Evolutionary conservation across 73 alveolate species (phyloP), one percentile per base, ranked within the genome.

Genomic region (Chromera velia): DNA sequence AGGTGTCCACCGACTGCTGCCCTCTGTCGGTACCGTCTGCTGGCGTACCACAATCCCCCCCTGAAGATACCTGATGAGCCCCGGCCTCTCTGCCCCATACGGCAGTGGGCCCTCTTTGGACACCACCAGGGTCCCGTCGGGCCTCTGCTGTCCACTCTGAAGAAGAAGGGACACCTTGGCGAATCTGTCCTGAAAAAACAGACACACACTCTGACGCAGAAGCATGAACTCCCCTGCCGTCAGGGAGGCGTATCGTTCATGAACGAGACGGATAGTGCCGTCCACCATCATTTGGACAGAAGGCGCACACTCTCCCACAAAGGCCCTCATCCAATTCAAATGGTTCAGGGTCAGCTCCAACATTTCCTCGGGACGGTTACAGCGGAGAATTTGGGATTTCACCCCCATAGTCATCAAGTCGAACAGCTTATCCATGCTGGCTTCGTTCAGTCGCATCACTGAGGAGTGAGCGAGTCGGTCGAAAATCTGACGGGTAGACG

Each of bases 341-440:
- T 93, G 98, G 82, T 88, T 93, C 69, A 93, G 47, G 7, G 96
- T 90, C 32, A 93, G 88, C 73, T 93, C 92, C 88, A 87, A 90
- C 31, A 90, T 75, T 79, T 93, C 98, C 84, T 93, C 98, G 32
- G 98, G 96, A 63, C 83, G 80, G n/a, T 91, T 72, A 28, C 91
- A 49, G 32, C 91, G 70, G 33, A 90, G 55, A 72, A 89, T 70
- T 81, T 93, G 90, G 81, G 82, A 89, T 83, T 94, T 94, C 55
- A 94, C 88, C 55, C 98, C 95, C 99, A 94, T 94, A 80, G 91
- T 76, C 99, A 94, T 94, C 76, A 94, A 72, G 87, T 94, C 99
- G 87, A 94, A 92, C 75, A 94, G 91, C 84, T 94, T 94, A 73
- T 89, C 88, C 99, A 94, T 94, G 30, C 94, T 84, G 19, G 96